Conservation (phyloP, 164 flowering plant genomes). For the Umbellularia californica region DNA sequence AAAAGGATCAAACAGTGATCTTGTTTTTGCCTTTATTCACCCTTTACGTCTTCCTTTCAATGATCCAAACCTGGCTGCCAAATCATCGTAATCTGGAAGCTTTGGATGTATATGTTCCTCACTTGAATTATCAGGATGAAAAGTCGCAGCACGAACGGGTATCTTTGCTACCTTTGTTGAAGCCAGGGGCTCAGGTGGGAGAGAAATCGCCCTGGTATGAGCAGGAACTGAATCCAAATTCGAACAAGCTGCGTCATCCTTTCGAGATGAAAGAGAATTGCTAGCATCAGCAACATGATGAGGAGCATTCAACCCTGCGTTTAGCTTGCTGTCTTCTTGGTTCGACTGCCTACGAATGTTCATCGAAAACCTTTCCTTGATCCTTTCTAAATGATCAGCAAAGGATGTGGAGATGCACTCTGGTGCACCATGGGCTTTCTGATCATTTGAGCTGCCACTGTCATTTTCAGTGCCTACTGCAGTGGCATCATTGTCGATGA, state of each 20-base stretch:
- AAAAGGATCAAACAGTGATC: neutral
- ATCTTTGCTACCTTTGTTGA: constrained; percentile 30
- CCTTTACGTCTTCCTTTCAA: constrained; percentile 33
- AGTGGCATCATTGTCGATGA: neutral
- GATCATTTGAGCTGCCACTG: neutral
- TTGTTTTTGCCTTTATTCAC: neutral
- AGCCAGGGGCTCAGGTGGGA: constrained; percentile 45
- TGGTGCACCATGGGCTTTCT: neutral
- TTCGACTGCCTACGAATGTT: constrained; percentile 78
- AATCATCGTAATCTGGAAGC: constrained; percentile 54
- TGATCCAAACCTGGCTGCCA: constrained; percentile 55
- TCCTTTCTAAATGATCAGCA: constrained; percentile 34
- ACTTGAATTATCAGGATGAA: constrained; percentile 33
- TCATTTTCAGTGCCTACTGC: neutral
- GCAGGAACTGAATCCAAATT: constrained; percentile 20
- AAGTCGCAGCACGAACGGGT: constrained; percentile 51
- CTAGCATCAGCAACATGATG: constrained; percentile 11
- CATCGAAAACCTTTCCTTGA: constrained; percentile 59
- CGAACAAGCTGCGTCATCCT: constrained; percentile 13
- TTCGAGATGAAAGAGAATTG: constrained; percentile 15
- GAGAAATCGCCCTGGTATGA: constrained; percentile 52
- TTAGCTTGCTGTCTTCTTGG: constrained; percentile 30
- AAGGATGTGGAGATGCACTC: neutral
- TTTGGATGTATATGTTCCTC: constrained; percentile 53
- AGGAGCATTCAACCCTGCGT: constrained; percentile 30